Evolutionary conservation across 495 filamentous ascomycete genomes (phyloP).

Genomic region (Parathielavia hyrcaniae): DNA sequence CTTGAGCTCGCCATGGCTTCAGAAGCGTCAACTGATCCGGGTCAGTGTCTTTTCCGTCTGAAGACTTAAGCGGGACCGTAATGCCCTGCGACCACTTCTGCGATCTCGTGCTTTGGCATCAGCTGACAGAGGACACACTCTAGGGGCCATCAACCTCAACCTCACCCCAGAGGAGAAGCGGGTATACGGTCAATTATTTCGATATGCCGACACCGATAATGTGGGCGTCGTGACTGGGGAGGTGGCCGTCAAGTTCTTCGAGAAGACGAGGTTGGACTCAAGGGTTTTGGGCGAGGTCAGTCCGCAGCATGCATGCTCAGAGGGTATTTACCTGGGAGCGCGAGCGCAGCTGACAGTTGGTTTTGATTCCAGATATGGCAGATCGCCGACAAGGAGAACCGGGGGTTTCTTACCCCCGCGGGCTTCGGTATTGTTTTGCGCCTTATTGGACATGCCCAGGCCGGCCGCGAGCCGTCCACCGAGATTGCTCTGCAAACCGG

Average conservation of each 20-base stretch:
- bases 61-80: not conserved
- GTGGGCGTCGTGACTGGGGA: conserved; percentile 95
- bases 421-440: conserved; percentile 88
- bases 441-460: conserved; percentile 93
- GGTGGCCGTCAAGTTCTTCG: conserved; percentile 94
- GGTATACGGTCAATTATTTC: conserved; percentile 84
- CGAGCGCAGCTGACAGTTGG: conserved; percentile 8
- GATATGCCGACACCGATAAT: conserved; percentile 78
- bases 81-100: not conserved
- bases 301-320: not conserved
- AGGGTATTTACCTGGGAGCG: not conserved
- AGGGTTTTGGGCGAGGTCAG: conserved; percentile 81
- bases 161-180: conserved; percentile 89
- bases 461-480: conserved; percentile 66
- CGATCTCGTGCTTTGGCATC: not conserved
- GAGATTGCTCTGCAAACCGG: conserved; percentile 69
- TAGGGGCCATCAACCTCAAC: conserved; percentile 67
- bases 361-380: conserved; percentile 77
- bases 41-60: conserved; percentile 11
- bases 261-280: conserved; percentile 83
- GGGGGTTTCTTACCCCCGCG: conserved; percentile 81
- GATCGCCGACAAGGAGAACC: conserved; percentile 93
- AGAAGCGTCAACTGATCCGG: conserved; percentile 27
- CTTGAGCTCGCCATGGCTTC: conserved; percentile 29
- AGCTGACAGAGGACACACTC: not conserved